Conservation (phyloP, 495 filamentous ascomycete species). For the Friedmanniomyces simplex region DNA sequence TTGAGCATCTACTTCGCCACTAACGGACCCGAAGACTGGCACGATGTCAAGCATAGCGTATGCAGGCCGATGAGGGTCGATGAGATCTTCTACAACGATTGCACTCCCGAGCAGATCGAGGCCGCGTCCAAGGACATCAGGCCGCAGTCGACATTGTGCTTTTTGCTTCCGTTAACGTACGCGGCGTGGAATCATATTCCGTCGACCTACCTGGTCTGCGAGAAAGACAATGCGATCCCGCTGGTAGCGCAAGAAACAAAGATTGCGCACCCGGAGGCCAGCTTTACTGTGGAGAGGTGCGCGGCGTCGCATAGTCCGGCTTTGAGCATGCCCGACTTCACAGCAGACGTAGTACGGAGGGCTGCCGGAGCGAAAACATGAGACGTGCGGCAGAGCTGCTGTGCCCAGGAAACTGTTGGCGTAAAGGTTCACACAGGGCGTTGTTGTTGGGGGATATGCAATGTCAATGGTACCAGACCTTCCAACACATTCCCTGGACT, state of each 20-base stretch:
- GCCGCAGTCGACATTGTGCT: background rate
- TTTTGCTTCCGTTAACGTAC: constrained; percentile 23
- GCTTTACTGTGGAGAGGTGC: constrained; percentile 11
- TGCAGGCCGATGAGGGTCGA: background rate
- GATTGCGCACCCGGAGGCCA: constrained; percentile 16
- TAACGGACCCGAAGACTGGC: constrained; percentile 4
- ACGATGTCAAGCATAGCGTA: constrained; percentile 5
- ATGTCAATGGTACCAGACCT: background rate
- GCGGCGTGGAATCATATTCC: constrained; percentile 40
- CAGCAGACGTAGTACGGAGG: constrained; percentile 4
- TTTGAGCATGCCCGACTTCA: constrained; percentile 14
- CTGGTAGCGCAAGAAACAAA: constrained; percentile 31
- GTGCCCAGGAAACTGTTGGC: too few relatives aligned
- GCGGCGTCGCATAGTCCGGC: constrained; percentile 11
- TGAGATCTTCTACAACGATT: constrained; percentile 20
- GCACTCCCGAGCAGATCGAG: constrained; percentile 1
- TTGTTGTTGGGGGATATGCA: too few relatives aligned
- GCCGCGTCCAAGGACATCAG: background rate
- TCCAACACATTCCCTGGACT: background rate
- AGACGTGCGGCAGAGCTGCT: too few relatives aligned
- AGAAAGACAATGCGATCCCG: constrained; percentile 35
- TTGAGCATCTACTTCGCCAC: constrained; percentile 8
- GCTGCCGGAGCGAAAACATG: constrained; percentile 9
- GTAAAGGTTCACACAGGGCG: too few relatives aligned
- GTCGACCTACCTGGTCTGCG: constrained; percentile 40